A percentile compares a stretch with the other conserved stretches of the same genome.
Conservation (phyloP, 139 green algal species). For the Ulvella scutata region DNA sequence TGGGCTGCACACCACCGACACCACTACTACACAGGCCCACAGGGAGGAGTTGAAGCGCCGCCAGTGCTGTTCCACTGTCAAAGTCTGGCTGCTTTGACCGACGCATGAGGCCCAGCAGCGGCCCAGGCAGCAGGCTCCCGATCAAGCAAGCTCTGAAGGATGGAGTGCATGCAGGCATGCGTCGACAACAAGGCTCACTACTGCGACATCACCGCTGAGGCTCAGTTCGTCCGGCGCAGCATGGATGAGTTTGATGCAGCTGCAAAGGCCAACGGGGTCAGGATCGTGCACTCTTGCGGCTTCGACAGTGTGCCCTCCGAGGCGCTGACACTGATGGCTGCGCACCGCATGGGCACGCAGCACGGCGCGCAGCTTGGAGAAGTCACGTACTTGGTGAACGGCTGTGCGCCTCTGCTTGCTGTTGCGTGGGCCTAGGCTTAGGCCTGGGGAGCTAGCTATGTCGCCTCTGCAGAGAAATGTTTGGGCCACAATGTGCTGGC, state of each 20-base stretch:
- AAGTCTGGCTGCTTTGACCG: too few relatives aligned
- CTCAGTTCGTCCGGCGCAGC: not conserved
- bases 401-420: not conserved
- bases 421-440: too few relatives aligned
- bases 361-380: not conserved
- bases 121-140: too few relatives aligned
- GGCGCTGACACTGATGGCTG: not conserved
- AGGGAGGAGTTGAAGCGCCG: too few relatives aligned
- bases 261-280: not conserved
- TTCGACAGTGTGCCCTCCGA: not conserved
- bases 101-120: too few relatives aligned
- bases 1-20: too few relatives aligned
- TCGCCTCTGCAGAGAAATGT: too few relatives aligned
- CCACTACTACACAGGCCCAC: too few relatives aligned
- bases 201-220: not conserved
- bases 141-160: too few relatives aligned
- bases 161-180: not conserved
- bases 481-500: too few relatives aligned
- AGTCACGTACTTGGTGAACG: not conserved
- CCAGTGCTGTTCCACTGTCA: too few relatives aligned
- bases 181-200: not conserved
- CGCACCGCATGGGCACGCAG: not conserved
- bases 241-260: not conserved
- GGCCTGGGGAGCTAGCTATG: too few relatives aligned
- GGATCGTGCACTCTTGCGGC: not conserved